A percentile compares a stretch with the other conserved stretches of the same genome.
Evolutionary conservation across 352 stramenopile species (phyloP).

Genomic region (Pythium guiyangense): DNA sequence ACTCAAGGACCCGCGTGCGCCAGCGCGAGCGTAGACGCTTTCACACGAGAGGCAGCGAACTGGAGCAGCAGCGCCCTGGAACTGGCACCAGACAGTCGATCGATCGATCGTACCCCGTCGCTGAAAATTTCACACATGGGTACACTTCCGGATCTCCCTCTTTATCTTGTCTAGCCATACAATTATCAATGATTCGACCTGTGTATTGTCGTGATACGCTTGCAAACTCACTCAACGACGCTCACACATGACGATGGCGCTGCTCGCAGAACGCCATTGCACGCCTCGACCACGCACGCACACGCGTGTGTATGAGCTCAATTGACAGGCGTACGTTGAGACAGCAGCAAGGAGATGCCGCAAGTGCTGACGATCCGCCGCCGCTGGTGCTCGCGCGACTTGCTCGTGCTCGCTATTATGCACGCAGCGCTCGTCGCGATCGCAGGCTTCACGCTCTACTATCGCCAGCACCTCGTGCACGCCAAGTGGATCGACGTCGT

Average conservation of each 20-base stretch:
- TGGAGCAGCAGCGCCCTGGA: no score
- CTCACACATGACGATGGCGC: no score
- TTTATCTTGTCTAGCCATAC: neutral
- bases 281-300: neutral
- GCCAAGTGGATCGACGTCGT: conserved; percentile 11
- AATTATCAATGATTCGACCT: neutral
- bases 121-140: neutral
- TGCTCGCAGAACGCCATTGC: neutral
- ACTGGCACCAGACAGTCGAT: no score
- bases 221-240: no score
- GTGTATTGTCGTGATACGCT: no score
- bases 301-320: neutral
- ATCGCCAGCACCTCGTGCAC: conserved; percentile 5
- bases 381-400: conserved; percentile 12
- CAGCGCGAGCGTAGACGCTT: neutral
- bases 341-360: neutral
- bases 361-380: conserved; percentile 1
- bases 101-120: neutral
- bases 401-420: conserved; percentile 4
- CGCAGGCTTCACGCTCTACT: conserved; percentile 3
- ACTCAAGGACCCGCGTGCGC: conserved; percentile 39
- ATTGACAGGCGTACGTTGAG: neutral
- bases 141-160: neutral
- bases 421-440: conserved; percentile 4
- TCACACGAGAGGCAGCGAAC: no score